Evolutionary conservation across 2,329 filamentous ascomycete genomes (phyloP).

Genomic region (Byssothecium circinans): DNA sequence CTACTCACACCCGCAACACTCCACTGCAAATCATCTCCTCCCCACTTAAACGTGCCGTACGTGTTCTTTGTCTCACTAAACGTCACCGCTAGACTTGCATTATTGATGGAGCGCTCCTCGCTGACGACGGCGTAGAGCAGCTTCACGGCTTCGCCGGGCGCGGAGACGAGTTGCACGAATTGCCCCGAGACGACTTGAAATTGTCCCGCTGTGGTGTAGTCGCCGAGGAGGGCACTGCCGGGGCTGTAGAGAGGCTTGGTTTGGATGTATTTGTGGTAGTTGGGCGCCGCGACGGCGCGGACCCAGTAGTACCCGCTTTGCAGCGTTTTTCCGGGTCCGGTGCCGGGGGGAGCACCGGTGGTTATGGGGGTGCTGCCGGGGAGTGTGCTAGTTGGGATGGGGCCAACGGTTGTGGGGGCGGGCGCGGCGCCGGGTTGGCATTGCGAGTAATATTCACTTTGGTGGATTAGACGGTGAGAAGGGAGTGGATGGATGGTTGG

Average conservation of each 20-base stretch:
- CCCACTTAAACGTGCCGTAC: slow-evolving; percentile 60
- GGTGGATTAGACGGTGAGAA: neutral
- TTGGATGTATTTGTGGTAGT: slow-evolving; percentile 52
- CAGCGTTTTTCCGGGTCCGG: slow-evolving; percentile 50
- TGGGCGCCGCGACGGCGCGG: slow-evolving; percentile 59
- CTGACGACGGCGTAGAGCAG: slow-evolving; percentile 38
- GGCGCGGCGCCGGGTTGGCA: slow-evolving; percentile 43
- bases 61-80: slow-evolving; percentile 56
- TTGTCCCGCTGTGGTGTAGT: slow-evolving; percentile 59
- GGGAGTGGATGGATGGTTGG: neutral
- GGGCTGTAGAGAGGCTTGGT: slow-evolving; percentile 42
- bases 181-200: slow-evolving; percentile 60
- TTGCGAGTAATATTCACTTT: slow-evolving; percentile 44
- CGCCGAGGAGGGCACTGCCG: slow-evolving; percentile 55
- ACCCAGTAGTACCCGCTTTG: slow-evolving; percentile 60
- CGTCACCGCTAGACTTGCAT: slow-evolving; percentile 51
- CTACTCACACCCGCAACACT: slow-evolving; percentile 51
- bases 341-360: slow-evolving; percentile 28
- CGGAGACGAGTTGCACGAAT: slow-evolving; percentile 57
- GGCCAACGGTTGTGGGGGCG: slow-evolving; percentile 13
- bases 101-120: slow-evolving; percentile 31
- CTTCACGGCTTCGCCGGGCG: slow-evolving; percentile 50
- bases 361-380: slow-evolving; percentile 19
- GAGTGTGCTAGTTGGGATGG: slow-evolving; percentile 12
- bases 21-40: slow-evolving; percentile 63